Conservation (phyloP, 768 basidiomycete species). For the Hygrophorus russula region DNA sequence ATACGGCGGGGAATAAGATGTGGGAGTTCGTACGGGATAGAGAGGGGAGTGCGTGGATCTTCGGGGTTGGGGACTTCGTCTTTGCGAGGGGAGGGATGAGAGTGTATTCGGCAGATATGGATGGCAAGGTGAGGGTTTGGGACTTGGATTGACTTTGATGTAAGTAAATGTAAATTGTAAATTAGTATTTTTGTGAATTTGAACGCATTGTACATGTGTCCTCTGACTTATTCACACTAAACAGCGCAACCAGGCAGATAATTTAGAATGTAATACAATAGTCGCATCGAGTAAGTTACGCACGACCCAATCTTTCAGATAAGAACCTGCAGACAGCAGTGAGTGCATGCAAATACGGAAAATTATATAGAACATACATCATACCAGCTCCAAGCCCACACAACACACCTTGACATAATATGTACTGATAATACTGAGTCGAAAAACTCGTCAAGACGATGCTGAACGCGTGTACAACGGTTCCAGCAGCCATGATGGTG, state of each 20-base stretch:
- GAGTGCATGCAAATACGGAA: slow-evolving; percentile 4
- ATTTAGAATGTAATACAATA: too few species aligned
- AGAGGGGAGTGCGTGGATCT: not conserved
- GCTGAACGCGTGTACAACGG: slow-evolving; percentile 34
- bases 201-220: too few species aligned
- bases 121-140: not conserved
- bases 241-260: too few species aligned
- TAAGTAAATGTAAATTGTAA: too few species aligned
- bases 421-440: slow-evolving; percentile 45
- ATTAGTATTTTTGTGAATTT: too few species aligned
- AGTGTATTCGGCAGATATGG: not conserved
- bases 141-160: not conserved
- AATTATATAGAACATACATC: slow-evolving; percentile 32
- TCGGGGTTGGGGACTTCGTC: not conserved
- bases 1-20: not conserved
- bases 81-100: not conserved
- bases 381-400: slow-evolving; percentile 58
- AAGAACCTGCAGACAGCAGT: slow-evolving; percentile 40
- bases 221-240: too few species aligned
- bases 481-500: slow-evolving; percentile 39
- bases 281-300: too few species aligned
- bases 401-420: slow-evolving; percentile 51
- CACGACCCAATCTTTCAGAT: slow-evolving; percentile 42
- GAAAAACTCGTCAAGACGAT: slow-evolving; percentile 53
- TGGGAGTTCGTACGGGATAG: not conserved